Percentiles rank a stretch among this genome's conserved stretches.
phyloP scores from a whole-genome alignment of 2,329 filamentous ascomycete genomes.

The Neonectria hederae region DNA sequence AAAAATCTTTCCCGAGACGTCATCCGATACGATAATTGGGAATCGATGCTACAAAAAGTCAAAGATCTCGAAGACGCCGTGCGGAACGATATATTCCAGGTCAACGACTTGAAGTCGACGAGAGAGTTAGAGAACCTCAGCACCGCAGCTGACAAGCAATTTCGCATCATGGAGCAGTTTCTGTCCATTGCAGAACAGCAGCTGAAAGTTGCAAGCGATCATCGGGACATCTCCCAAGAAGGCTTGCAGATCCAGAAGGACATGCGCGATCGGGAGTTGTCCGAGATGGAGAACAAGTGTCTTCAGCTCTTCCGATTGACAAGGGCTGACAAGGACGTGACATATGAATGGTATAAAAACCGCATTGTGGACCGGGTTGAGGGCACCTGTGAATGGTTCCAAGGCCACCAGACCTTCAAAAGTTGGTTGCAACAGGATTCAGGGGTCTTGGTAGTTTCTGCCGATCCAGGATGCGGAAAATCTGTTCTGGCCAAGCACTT shows the following conservation, averaged over 20 bases:
- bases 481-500: conserved; percentile 50
- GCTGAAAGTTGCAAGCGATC: neutral
- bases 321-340: neutral
- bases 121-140: neutral
- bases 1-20: neutral
- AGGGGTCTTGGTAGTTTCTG: conserved; percentile 48
- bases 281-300: neutral
- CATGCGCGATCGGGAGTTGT: neutral
- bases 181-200: neutral
- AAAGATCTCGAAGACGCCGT: neutral
- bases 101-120: neutral
- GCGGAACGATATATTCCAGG: neutral
- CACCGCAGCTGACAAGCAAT: neutral
- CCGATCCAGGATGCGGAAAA: conserved; percentile 53
- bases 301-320: neutral
- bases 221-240: neutral
- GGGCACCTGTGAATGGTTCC: conserved; percentile 20
- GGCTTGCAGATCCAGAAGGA: neutral
- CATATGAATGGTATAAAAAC: neutral
- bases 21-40: neutral
- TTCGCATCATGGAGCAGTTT: neutral
- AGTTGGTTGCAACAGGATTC: conserved; percentile 42
- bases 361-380: conserved; percentile 4
- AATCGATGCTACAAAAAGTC: neutral
- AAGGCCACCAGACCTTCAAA: conserved; percentile 42